These are phyloP conservation scores for Esteya vermicola DNA, from an alignment of 2,329 filamentous ascomycete genomes.

Conservation along the genomic window DNA sequence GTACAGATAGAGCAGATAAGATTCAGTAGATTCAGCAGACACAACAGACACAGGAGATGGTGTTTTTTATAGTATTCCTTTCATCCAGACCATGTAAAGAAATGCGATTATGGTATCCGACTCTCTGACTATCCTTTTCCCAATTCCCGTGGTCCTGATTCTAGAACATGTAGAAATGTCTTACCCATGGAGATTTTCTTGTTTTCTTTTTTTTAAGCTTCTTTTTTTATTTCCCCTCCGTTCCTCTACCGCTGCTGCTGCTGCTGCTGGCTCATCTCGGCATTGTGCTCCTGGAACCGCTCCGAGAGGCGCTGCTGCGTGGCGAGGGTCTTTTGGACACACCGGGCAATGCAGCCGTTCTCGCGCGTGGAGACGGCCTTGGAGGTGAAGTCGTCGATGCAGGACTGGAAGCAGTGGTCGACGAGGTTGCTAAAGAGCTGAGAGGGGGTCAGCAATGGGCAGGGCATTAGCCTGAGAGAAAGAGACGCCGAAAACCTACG, in stretches of 20 bases:
- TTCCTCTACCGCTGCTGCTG: slow-evolving; percentile 22
- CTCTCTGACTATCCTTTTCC: too few relatives aligned
- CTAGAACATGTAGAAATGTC: too few relatives aligned
- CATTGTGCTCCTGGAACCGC: slow-evolving; percentile 65
- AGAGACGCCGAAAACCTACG: slow-evolving; percentile 38
- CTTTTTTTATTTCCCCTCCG: background rate
- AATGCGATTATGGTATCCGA: too few relatives aligned
- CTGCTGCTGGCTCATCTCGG: slow-evolving; percentile 40
- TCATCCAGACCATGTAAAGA: background rate
- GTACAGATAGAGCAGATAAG: background rate
- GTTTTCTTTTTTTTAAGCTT: too few relatives aligned
- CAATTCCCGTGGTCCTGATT: too few relatives aligned
- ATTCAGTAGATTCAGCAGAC: background rate
- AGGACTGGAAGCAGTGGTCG: slow-evolving; percentile 89
- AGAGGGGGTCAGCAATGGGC: background rate
- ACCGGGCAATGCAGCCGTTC: slow-evolving; percentile 82
- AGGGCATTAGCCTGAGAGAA: background rate
- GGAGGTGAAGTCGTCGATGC: slow-evolving; percentile 96
- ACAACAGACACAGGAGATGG: background rate
- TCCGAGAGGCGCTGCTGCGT: slow-evolving; percentile 80
- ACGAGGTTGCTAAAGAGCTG: slow-evolving; percentile 54
- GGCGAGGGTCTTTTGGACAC: slow-evolving; percentile 93
- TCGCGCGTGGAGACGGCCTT: slow-evolving; percentile 83
- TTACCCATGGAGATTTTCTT: too few relatives aligned
- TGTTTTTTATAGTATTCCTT: too few relatives aligned